Evolutionary conservation across 805 yeast genomes (phyloP).

Genomic region (Candida nitratophila): DNA sequence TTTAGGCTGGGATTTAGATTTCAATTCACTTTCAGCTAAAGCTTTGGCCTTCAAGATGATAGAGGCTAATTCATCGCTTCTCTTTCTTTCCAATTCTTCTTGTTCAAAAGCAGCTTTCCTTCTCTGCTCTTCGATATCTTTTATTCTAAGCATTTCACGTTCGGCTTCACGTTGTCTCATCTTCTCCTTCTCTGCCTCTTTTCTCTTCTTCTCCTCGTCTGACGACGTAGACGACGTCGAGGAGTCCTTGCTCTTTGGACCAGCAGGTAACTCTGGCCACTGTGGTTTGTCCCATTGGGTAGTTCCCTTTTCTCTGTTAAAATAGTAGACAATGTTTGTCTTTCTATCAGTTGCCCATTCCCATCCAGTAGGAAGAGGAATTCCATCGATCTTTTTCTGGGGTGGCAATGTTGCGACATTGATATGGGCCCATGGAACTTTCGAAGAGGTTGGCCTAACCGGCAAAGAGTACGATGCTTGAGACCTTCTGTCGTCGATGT

Average conservation of each 20-base stretch:
- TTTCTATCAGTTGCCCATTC: constrained; percentile 43
- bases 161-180: constrained; percentile 14
- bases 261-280: constrained; percentile 10
- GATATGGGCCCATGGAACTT: constrained; percentile 12
- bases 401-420: constrained; percentile 11
- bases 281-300: constrained; percentile 60
- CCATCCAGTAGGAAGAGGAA: constrained; percentile 59
- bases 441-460: background rate
- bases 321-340: constrained; percentile 44
- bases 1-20: constrained; percentile 8
- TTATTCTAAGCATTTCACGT: background rate
- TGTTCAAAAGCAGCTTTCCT: constrained; percentile 5
- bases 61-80: constrained; percentile 9
- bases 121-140: constrained; percentile 14
- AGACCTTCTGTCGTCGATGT: constrained; percentile 16
- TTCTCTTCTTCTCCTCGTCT: constrained; percentile 18
- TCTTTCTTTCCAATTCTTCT: background rate
- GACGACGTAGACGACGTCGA: too few species aligned
- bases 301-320: constrained; percentile 36
- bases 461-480: background rate
- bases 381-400: constrained; percentile 20
- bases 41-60: constrained; percentile 20
- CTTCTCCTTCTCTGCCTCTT: constrained; percentile 27
- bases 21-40: too few species aligned
- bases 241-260: constrained; percentile 6